Evolutionary conservation across 495 filamentous ascomycete species (phyloP).

Genomic region (Neurospora sp.): DNA sequence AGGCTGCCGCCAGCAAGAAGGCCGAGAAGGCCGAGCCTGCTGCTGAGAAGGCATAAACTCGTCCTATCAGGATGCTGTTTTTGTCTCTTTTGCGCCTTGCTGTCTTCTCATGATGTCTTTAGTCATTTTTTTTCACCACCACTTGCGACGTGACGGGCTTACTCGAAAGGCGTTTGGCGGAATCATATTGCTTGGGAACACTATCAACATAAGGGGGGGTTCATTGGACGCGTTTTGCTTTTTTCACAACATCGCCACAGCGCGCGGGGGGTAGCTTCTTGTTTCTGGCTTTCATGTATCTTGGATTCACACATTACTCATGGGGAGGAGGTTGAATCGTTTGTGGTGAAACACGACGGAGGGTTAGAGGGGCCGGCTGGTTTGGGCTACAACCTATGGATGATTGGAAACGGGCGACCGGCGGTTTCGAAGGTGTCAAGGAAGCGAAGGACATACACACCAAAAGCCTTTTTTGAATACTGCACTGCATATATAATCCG

Average conservation of each 20-base stretch:
- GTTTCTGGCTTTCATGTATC: background rate
- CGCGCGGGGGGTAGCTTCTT: background rate
- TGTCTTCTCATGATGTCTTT: slow-evolving; percentile 13
- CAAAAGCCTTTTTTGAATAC: background rate
- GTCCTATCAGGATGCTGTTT: background rate
- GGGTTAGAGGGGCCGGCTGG: background rate
- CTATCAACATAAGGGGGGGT: background rate
- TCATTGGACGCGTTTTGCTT: background rate
- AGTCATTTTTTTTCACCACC: background rate
- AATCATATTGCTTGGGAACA: background rate
- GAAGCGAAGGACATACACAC: background rate
- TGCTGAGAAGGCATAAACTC: slow-evolving; percentile 8
- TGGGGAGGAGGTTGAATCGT: background rate
- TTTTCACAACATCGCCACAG: background rate
- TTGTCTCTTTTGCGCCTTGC: background rate
- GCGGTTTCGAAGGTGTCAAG: background rate
- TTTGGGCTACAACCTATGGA: background rate
- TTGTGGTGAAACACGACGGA: background rate
- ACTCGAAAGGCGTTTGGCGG: slow-evolving; percentile 1
- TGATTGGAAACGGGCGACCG: background rate
- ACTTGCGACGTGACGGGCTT: slow-evolving; percentile 9
- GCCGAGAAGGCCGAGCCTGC: slow-evolving; percentile 31
- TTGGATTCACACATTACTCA: background rate
- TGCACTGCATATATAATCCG: background rate
- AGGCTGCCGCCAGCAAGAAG: slow-evolving; percentile 37